These are phyloP conservation scores for Mimosa bimucronata DNA, from an alignment of 306 rosid genomes.

Conservation along the genomic window DNA sequence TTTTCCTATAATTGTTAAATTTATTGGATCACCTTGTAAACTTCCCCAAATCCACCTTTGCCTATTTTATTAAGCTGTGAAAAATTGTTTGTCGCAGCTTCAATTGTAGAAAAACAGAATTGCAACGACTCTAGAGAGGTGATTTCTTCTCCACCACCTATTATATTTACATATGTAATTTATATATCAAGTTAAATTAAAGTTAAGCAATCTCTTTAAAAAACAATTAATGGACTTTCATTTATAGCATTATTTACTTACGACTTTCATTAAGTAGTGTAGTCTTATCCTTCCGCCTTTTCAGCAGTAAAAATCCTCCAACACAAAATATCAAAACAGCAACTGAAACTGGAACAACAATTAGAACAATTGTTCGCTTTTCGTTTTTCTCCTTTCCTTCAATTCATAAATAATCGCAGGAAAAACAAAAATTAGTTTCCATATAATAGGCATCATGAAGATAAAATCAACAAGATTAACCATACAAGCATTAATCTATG, in stretches of 20 bases:
- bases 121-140: conserved; percentile 44
- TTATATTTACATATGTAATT: not conserved
- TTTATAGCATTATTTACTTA: conserved; percentile 2
- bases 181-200: not conserved
- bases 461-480: not conserved
- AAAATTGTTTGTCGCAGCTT: conserved; percentile 55
- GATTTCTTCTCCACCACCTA: conserved; percentile 37
- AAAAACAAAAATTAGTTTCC: not conserved
- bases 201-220: not conserved
- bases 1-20: not conserved
- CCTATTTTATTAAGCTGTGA: conserved; percentile 46
- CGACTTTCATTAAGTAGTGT: conserved; percentile 33
- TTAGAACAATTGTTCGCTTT: conserved; percentile 25
- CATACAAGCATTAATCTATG: not conserved
- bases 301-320: conserved; percentile 26
- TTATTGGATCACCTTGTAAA: conserved; percentile 47
- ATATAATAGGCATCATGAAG: not conserved
- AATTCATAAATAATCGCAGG: conserved; percentile 30
- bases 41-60: conserved; percentile 60
- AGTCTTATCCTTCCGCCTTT: conserved; percentile 12
- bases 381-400: conserved; percentile 23
- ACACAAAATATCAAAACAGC: conserved; percentile 16
- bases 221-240: not conserved
- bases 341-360: conserved; percentile 19
- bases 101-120: conserved; percentile 44